Base-by-base conservation (phyloP, 2,329 filamentous ascomycete species). In the Rhinocladiella similis region DNA sequence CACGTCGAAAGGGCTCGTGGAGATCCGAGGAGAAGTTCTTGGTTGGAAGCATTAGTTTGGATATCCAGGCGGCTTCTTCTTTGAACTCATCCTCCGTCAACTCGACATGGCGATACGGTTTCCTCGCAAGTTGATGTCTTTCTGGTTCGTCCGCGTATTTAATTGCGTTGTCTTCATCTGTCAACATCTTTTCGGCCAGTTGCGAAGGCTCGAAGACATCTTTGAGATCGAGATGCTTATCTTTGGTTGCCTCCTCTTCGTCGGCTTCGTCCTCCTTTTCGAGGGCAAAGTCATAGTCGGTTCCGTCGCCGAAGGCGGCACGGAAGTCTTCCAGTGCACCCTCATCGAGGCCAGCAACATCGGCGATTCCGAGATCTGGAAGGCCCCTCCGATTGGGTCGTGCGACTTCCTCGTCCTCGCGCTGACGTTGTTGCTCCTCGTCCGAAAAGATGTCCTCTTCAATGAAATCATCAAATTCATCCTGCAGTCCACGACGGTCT, bases 201-300 rank as follows among this genome's bases (percentile, higher is more conserved):
- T 99, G 91, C 2, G 92, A 96, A 0, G 94, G 94, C 73, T 99
- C 94, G 67, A 99, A 99, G 49, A 99, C 93, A 70, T 99, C 93
- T 76, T 97, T 97, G 61, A 99, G 83, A 73, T 97, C 91, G 41
- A 97, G 84, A 43, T 87, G 87, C 67, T 92, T 89, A 63, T 95
- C 90, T 60, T 90, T 89, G 57, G 86, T 83, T 63, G 89, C 81
- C 55, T 88, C 85, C 47, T 90, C 86, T 63, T 95, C 90, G 55
- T 85, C 82, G 63, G 92, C 88, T 48, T 91, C 87, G 45, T 94
- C 89, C 72, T 97, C 92, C 68, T 93, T 80, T 50, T 93, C 89
- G 47, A 99, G 77, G 7, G 93, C 94, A 86, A 95, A 99, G 65
- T 92, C 87, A 69, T 97, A 99, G 69, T 99, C 94, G 63, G 90